Evolutionary conservation across 2,329 filamentous ascomycete genomes (phyloP), one percentile per base, ranked within the genome.

Genomic region (Periglandula ipomoeae): DNA sequence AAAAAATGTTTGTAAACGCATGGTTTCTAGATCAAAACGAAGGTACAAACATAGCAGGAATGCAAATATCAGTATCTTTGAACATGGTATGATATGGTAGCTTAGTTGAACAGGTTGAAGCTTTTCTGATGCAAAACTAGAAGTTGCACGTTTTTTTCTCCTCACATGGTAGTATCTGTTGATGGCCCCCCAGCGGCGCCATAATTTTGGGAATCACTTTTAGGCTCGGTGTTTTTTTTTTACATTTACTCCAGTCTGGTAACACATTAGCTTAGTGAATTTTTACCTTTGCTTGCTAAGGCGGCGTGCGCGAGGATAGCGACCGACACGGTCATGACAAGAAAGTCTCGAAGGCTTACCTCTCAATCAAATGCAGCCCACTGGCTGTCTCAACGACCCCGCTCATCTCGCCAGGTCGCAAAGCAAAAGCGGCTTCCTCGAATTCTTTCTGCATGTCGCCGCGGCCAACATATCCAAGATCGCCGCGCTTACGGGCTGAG

Each of bases 371-470:
- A 71, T 98, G 93, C 61, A 97, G 74, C 1, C 93, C 93, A 46
- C 90, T 96, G 44, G 89, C 90, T 35, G 93, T 96, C 69, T 95
- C 87, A 11, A 97, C 85, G 34, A 96, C 76, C 42, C 78, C 75
- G 69, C 90, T 96, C 61, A 97, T 82, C 69, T 96, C 81, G 30
- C 89, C 90, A 2, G 85, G 84, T 67, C 90, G 79, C 48, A 98
- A 75, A n/a, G 79, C 84, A 70, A 98, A 98, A 1, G 93, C 86
- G 4, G 90, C 90, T 49, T 96, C 89, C 70, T 98, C 93, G 62
- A 98, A 98, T 70, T 96, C 91, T 73, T 90, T 91, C 67, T 98
- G 93, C 93, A 98, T 98, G 61, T 97, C 91, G 24, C 89, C 89
- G 60, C 79, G 83, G 49, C 89, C 90, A 67, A 98, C 98, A 69